phyloP scores from a whole-genome alignment of 768 basidiomycete genomes.

The Chiua virens region DNA sequence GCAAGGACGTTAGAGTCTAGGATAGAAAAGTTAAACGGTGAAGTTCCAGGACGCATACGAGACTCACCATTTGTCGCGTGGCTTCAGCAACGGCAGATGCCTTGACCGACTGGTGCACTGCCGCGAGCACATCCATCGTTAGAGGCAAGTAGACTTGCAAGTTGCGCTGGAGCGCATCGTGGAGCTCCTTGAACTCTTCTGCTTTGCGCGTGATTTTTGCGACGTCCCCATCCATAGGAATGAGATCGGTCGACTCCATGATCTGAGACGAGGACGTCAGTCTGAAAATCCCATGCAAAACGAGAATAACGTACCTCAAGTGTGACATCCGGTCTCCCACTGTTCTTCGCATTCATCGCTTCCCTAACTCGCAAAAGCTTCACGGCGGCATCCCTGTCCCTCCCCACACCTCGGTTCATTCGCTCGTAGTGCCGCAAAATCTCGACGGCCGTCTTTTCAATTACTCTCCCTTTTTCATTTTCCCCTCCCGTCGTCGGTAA shows the following conservation, averaged over 20 bases:
- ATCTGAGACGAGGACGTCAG: constrained; percentile 44
- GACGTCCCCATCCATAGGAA: constrained; percentile 85
- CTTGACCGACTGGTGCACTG: constrained; percentile 77
- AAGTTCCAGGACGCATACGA: constrained; percentile 9
- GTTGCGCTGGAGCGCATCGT: constrained; percentile 87
- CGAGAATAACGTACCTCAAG: constrained; percentile 62
- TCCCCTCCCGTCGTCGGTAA: constrained; percentile 52
- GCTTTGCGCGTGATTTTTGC: constrained; percentile 81
- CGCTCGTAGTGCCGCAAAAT: constrained; percentile 81
- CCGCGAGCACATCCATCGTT: constrained; percentile 90
- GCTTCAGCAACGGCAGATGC: constrained; percentile 68
- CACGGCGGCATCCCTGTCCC: constrained; percentile 71
- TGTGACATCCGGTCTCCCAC: constrained; percentile 70
- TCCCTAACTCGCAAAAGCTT: constrained; percentile 78
- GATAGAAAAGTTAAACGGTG: constrained; percentile 28
- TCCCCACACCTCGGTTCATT: constrained; percentile 69
- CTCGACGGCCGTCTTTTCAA: constrained; percentile 75
- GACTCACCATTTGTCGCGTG: constrained; percentile 69
- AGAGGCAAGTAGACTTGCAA: constrained; percentile 84
- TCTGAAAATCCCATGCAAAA: neutral
- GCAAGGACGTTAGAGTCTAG: constrained; percentile 60
- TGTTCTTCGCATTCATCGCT: constrained; percentile 73
- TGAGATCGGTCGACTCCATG: constrained; percentile 82
- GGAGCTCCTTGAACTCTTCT: constrained; percentile 85
- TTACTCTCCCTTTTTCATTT: constrained; percentile 58